phyloP scores from a whole-genome alignment of 2,329 filamentous ascomycete species.

The Ceratocystis papillata region DNA sequence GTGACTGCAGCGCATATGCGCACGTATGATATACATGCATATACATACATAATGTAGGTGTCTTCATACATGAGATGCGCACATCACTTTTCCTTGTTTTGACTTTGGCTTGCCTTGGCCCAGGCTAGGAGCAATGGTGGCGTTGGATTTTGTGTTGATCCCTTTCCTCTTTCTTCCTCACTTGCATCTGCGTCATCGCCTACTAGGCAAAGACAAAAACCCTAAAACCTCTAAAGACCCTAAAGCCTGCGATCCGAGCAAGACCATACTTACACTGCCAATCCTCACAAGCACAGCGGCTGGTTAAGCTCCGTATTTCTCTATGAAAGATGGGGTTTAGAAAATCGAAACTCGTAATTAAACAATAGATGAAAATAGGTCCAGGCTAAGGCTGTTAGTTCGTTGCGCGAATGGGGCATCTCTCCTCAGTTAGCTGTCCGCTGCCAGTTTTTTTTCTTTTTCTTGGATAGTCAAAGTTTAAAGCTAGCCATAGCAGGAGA shows the following conservation, averaged over 20 bases:
- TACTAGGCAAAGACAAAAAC: background rate
- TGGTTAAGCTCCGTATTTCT: too few species aligned
- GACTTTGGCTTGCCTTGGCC: background rate
- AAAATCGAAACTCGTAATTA: background rate
- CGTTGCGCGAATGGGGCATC: too few species aligned
- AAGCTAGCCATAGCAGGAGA: too few species aligned
- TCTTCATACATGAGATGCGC: background rate
- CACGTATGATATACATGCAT: background rate
- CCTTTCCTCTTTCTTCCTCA: background rate
- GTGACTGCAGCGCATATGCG: background rate
- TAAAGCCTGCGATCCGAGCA: background rate
- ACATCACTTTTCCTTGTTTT: constrained; percentile 4
- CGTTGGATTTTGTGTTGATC: background rate
- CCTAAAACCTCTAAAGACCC: background rate
- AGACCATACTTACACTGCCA: too few species aligned
- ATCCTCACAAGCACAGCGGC: too few species aligned
- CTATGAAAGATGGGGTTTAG: background rate
- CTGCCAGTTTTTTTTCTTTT: too few species aligned
- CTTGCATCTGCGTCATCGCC: constrained; percentile 5
- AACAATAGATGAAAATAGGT: background rate
- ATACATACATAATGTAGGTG: background rate
- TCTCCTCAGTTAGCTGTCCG: too few species aligned
- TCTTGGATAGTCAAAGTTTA: too few species aligned
- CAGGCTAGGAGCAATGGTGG: background rate
- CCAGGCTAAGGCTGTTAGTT: too few species aligned